Conservation (phyloP, 2,329 filamentous ascomycete species). For the Hymenoscyphus fructigenus region DNA sequence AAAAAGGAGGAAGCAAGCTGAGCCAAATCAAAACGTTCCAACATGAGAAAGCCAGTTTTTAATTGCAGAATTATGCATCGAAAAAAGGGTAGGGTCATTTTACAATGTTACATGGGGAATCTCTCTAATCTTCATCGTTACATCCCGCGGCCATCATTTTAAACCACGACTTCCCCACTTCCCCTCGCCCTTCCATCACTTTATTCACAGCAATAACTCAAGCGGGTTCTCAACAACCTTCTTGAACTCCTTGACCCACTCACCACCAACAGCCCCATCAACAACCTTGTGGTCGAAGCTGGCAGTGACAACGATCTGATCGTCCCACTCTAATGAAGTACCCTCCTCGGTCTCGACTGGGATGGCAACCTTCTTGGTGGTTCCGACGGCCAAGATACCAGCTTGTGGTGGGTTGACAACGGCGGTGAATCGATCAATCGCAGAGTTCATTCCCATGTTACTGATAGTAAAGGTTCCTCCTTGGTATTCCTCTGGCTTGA, state of each 20-base stretch:
- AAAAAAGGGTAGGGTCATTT: slow-evolving; percentile 9
- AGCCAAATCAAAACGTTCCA: too few relatives aligned
- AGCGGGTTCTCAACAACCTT: slow-evolving; percentile 96
- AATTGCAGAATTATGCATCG: slow-evolving; percentile 13
- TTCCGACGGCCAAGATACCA: slow-evolving; percentile 90
- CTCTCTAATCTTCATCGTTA: slow-evolving; percentile 16
- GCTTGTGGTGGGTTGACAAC: slow-evolving; percentile 99
- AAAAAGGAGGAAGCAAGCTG: too few relatives aligned
- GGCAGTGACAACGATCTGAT: slow-evolving; percentile 91
- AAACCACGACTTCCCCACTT: neutral
- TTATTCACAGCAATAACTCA: slow-evolving; percentile 74
- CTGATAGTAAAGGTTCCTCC: slow-evolving; percentile 98
- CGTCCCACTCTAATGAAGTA: slow-evolving; percentile 80
- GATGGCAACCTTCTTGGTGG: slow-evolving; percentile 91
- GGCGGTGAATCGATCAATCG: slow-evolving; percentile 94
- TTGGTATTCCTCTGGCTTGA: slow-evolving; percentile 99
- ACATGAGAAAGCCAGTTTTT: slow-evolving; percentile 3
- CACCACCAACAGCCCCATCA: slow-evolving; percentile 91
- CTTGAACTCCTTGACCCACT: slow-evolving; percentile 97
- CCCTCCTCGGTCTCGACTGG: slow-evolving; percentile 84
- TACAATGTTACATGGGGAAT: slow-evolving; percentile 22
- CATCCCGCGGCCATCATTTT: neutral
- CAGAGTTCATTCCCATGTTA: slow-evolving; percentile 99
- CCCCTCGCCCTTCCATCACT: slow-evolving; percentile 5
- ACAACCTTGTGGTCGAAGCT: slow-evolving; percentile 99